phyloP scores from a whole-genome alignment of 495 filamentous ascomycete genomes.

The Penicillium roqueforti region DNA sequence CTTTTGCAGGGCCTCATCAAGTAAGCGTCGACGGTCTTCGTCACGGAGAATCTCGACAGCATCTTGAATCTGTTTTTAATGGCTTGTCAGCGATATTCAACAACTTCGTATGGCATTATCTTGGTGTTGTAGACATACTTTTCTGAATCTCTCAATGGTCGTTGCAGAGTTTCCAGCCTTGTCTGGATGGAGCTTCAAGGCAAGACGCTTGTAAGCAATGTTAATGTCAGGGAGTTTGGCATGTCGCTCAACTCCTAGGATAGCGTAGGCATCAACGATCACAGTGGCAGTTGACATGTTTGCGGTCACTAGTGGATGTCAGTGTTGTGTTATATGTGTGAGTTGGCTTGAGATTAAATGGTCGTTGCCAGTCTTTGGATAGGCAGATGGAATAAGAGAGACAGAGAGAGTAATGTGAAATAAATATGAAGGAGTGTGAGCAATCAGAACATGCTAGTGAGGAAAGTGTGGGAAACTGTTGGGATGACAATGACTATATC shows the following conservation, averaged over 20 bases:
- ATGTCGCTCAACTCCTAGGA: slow-evolving; percentile 31
- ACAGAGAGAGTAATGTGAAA: neutral
- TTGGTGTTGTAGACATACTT: slow-evolving; percentile 15
- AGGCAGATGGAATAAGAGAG: neutral
- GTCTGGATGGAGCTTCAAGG: slow-evolving; percentile 58
- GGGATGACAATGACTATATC: neutral
- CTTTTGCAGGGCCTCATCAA: slow-evolving; percentile 17
- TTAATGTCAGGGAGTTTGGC: slow-evolving; percentile 42
- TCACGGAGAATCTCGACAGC: slow-evolving; percentile 41
- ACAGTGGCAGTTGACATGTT: slow-evolving; percentile 6
- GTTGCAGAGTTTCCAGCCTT: slow-evolving; percentile 47
- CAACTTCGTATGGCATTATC: neutral
- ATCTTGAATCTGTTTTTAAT: slow-evolving; percentile 30
- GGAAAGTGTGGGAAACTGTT: neutral
- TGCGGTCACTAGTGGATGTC: neutral
- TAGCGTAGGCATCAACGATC: slow-evolving; percentile 31
- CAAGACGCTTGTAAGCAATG: slow-evolving; percentile 43
- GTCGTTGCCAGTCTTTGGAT: neutral
- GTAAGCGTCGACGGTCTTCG: slow-evolving; percentile 19
- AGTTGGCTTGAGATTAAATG: neutral
- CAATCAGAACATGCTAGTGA: neutral
- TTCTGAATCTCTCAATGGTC: slow-evolving; percentile 43
- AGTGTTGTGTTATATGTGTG: neutral
- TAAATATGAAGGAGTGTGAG: neutral
- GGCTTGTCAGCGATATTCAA: neutral